Percentiles rank a stretch among this genome's conserved stretches.
Evolutionary conservation across 1,284 basidiomycete genomes (phyloP).

Genomic region (Schizopora paradoxa): DNA sequence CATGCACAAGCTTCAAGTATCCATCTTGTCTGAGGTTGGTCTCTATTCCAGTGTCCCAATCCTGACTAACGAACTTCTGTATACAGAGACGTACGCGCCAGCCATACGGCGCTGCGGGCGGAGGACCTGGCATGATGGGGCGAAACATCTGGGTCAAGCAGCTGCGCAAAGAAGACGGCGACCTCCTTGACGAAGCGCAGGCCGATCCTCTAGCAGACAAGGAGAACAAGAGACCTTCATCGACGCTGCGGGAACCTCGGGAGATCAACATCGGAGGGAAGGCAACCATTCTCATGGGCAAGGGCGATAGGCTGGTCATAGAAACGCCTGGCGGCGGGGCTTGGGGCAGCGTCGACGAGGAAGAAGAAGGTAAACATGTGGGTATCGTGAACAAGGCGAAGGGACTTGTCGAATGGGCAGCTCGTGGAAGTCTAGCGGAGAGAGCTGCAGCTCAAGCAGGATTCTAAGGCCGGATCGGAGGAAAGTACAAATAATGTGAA

Average conservation of each 20-base stretch:
- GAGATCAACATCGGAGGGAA: constrained; percentile 91
- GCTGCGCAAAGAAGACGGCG: constrained; percentile 64
- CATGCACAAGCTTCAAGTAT: constrained; percentile 79
- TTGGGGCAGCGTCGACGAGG: constrained; percentile 59
- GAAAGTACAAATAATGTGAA: no score
- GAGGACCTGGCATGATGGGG: constrained; percentile 70
- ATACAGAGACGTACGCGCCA: constrained; percentile 75
- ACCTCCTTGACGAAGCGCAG: constrained; percentile 36
- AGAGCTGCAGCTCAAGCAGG: constrained; percentile 63
- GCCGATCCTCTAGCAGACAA: constrained; percentile 16
- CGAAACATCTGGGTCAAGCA: constrained; percentile 89
- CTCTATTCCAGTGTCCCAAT: background rate
- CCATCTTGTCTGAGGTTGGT: constrained; percentile 76
- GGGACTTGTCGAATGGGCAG: constrained; percentile 56
- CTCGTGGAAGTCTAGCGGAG: constrained; percentile 70
- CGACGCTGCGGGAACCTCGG: constrained; percentile 36
- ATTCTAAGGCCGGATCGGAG: no score
- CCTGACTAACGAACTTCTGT: constrained; percentile 12
- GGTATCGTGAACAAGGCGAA: constrained; percentile 22
- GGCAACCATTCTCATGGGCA: constrained; percentile 82
- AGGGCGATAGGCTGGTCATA: constrained; percentile 75
- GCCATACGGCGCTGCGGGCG: constrained; percentile 90
- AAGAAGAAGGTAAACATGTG: constrained; percentile 11
- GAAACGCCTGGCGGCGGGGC: constrained; percentile 93
- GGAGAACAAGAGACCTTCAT: background rate